Base-by-base conservation (phyloP, 2,329 filamentous ascomycete genomes). In the Thelonectria olida region DNA sequence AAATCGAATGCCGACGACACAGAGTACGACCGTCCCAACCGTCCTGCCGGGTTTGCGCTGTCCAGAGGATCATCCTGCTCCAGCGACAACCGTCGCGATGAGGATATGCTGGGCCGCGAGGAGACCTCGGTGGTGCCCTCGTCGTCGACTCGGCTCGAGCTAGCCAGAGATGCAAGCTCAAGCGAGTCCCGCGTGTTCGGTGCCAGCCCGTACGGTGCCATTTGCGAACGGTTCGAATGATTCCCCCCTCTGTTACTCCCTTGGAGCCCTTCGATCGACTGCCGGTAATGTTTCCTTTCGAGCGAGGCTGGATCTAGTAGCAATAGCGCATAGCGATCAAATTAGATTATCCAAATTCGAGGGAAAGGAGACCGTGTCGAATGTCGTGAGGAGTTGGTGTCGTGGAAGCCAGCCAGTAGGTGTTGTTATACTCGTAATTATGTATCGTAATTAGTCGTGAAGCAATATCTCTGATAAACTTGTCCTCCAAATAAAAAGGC, bases 1-100 rank as follows among this genome's bases (percentile, higher is more conserved):
- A 97, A 97, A 79, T 98, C 95, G 78, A 99, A 99, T 54, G 92
- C 93, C 6, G 95, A 98, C 10, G 92, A 93, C 47, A 97, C 88
- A 10, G 94, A 97, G 79, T 95, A 97, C 17, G 92, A 91, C 64
- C 95, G 90, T 27, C 79, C 73, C 48, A 78, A 73, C 78, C 72
- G 58, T 20, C 66, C 66, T 27, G 81, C 87, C 53, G 80, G 81
- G 74, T 88, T 87, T 62, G 83, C 84, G 41, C 84, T 82, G 61
- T 78, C 72, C 58, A 97, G 83, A 17, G 93, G 92, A 72, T 97
- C 93, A 70, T 97, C 91, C 72, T 95, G 92, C 22, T 77, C 76
- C 72, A 97, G 89, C 39, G 96, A 99, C 54, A 96, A 85, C 69
- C 92, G 90, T 67, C 93, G 91, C 61, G 95, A 97, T n/a, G 95